phyloP scores from a whole-genome alignment of 2,329 filamentous ascomycete species.

The Thielaviopsis musarum region DNA sequence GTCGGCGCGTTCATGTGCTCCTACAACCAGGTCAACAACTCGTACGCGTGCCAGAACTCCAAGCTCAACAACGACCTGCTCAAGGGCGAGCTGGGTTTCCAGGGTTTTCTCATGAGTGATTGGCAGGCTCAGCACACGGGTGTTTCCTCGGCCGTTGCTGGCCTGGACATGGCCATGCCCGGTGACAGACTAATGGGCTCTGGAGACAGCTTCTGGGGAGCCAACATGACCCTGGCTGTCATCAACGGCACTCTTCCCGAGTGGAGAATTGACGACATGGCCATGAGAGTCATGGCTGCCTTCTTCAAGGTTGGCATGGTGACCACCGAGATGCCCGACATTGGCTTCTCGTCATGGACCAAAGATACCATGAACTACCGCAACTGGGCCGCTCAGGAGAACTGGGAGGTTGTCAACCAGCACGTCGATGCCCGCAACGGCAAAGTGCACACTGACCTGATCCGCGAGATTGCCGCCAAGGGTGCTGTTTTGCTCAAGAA shows the following conservation, averaged over 20 bases:
- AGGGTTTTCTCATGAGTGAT: slow-evolving; percentile 58
- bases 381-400: slow-evolving; percentile 44
- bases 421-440: slow-evolving; percentile 70
- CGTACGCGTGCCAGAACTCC: slow-evolving; percentile 64
- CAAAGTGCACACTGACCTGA: slow-evolving; percentile 48
- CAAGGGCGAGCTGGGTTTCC: slow-evolving; percentile 53
- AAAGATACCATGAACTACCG: slow-evolving; percentile 54
- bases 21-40: slow-evolving; percentile 69
- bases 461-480: slow-evolving; percentile 61
- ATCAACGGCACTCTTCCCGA: slow-evolving; percentile 79
- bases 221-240: slow-evolving; percentile 74
- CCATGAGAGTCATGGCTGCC: slow-evolving; percentile 60
- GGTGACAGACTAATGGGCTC: slow-evolving; percentile 65
- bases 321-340: slow-evolving; percentile 28
- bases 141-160: slow-evolving; percentile 48
- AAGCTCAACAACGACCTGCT: slow-evolving; percentile 58
- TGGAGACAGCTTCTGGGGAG: slow-evolving; percentile 61
- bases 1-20: slow-evolving; percentile 49
- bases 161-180: slow-evolving; percentile 79
- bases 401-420: slow-evolving; percentile 54
- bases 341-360: slow-evolving; percentile 86
- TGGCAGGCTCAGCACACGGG: slow-evolving; percentile 63
- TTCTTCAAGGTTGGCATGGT: slow-evolving; percentile 49
- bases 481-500: slow-evolving; percentile 89
- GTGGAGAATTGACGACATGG: slow-evolving; percentile 85